Evolutionary conservation across 176 grass and related monocot genomes (phyloP), one percentile per base, ranked within the genome.

Genomic region (Musa beccarii): DNA sequence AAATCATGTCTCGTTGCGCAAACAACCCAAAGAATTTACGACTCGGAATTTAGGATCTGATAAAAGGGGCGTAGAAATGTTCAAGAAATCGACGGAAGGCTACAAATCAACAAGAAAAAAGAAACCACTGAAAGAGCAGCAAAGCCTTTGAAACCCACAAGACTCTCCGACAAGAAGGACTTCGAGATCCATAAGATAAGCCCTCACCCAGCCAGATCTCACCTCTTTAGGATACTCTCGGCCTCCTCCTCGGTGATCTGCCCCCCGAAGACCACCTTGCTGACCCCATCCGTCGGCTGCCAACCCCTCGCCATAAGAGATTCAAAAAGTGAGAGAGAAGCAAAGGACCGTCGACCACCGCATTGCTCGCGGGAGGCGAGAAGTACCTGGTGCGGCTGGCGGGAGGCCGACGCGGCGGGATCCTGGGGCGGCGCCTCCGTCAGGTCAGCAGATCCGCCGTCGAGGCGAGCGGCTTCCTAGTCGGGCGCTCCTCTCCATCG

Each of bases 381-480:
- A 7, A 8, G 79, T 55, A 90, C 90, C 87, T 92, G 89, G 81
- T 89, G 85, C 9, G 87, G 85, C 20, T 87, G 69, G 76, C 89
- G 83, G 77, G 86, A 81, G 21, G 62, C 13, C 51, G 81, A 79
- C 34, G 87, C 79, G 83, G 21, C 70, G 20, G 57, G 50, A 56
- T 54, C 80, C 61, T 65, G 71, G 43, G 34, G 71, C 64, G 88
- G 85, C 24, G 80, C 86, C 79, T 97, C 93, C 26, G 86, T 74
- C 93, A 97, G 10, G 88, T 88, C 77, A 96, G 83, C 87, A 96
- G 89, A 89, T 92, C 93, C 52, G 93, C 87, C 76, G 93, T 96
- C 54, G 67, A 77, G 78, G 83, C 86, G 93, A 90, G 93, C 15
- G 89, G 92, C 84, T 92, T 96, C 83, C 93, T 92, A 81, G 92